Conservation (phyloP, 2,329 filamentous ascomycete species). For the Penicillium griseofulvum region DNA sequence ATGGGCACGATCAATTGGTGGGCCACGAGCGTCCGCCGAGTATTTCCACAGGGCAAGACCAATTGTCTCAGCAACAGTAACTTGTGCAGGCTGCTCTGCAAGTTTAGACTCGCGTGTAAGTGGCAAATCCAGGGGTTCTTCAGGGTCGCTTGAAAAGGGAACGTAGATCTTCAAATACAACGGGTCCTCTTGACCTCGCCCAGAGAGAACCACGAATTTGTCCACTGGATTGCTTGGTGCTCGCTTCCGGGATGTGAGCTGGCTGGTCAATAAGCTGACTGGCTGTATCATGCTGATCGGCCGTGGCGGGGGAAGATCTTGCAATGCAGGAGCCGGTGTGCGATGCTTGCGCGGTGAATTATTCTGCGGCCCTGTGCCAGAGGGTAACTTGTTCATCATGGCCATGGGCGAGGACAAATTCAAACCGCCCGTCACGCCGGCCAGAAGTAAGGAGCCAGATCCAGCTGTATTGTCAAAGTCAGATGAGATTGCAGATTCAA, state of each 20-base stretch:
- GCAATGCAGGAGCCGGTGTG: slow-evolving; percentile 50
- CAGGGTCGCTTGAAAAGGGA: slow-evolving; percentile 57
- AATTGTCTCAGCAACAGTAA: slow-evolving; percentile 62
- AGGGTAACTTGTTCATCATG: slow-evolving; percentile 42
- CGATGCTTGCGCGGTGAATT: slow-evolving; percentile 54
- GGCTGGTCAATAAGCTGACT: slow-evolving; percentile 58
- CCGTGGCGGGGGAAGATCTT: slow-evolving; percentile 58
- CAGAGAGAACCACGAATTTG: slow-evolving; percentile 59
- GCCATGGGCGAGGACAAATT: slow-evolving; percentile 52
- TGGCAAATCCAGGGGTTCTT: slow-evolving; percentile 58
- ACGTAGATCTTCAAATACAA: slow-evolving; percentile 64
- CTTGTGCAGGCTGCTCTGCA: slow-evolving; percentile 44
- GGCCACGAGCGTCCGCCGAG: slow-evolving; percentile 56
- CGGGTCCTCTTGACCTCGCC: slow-evolving; percentile 59
- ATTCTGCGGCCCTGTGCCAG: slow-evolving; percentile 31
- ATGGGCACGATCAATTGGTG: slow-evolving; percentile 51
- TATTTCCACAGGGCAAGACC: slow-evolving; percentile 63
- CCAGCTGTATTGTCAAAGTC: slow-evolving; percentile 56
- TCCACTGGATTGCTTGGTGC: slow-evolving; percentile 61
- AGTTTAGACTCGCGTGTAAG: slow-evolving; percentile 57
- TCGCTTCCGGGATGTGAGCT: slow-evolving; percentile 56
- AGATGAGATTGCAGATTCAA: slow-evolving; percentile 50
- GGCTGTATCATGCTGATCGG: slow-evolving; percentile 60
- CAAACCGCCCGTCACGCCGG: slow-evolving; percentile 44
- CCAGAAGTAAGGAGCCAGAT: slow-evolving; percentile 55